Percentiles rank a stretch among this genome's conserved stretches.
Evolutionary conservation across 139 green algal genomes (phyloP).

Genomic region (Volvox reticuliferus): DNA sequence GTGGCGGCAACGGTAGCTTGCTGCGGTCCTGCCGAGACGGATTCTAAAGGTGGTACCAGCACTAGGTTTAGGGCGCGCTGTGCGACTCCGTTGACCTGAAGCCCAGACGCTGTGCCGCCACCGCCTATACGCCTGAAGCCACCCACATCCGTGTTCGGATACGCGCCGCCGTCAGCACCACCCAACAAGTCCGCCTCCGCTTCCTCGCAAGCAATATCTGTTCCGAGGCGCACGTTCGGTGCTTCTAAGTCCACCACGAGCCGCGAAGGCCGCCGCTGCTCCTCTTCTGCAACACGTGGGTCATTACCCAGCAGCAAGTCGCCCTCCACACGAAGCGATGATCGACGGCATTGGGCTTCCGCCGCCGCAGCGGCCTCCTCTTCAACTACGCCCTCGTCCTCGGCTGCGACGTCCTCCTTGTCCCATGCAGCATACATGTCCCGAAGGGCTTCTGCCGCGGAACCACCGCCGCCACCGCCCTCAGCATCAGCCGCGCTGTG

Average conservation of each 20-base stretch:
- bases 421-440: neutral
- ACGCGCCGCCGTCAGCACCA: neutral
- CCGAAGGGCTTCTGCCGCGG: neutral
- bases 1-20: neutral
- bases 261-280: neutral
- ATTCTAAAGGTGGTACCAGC: neutral
- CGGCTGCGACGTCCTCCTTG: conserved; percentile 7
- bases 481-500: neutral
- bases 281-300: neutral
- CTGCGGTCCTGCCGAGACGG: neutral
- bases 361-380: neutral
- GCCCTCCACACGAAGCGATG: neutral
- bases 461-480: neutral
- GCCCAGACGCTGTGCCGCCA: neutral
- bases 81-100: neutral
- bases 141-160: neutral
- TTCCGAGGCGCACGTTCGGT: neutral
- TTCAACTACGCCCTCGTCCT: neutral
- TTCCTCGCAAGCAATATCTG: neutral
- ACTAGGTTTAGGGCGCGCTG: neutral
- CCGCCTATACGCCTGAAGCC: neutral
- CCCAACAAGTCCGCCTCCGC: neutral
- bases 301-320: conserved; percentile 19
- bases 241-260: conserved; percentile 1
- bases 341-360: neutral